These are phyloP conservation scores for Zymoseptoria passerinii DNA, from an alignment of 2,329 filamentous ascomycete genomes.

Conservation along the genomic window DNA sequence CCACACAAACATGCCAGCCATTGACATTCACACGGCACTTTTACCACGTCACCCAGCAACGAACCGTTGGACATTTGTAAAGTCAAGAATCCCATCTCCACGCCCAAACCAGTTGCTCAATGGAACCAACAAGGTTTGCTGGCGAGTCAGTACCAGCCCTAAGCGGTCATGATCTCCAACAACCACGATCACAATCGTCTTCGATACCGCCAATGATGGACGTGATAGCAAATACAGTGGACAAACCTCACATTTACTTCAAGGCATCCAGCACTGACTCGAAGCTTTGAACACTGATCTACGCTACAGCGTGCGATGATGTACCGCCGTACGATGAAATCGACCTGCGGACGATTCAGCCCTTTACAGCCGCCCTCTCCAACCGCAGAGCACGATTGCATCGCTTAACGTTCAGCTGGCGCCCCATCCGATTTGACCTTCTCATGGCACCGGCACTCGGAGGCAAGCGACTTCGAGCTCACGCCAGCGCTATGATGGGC, in stretches of 20 bases:
- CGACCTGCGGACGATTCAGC: background rate
- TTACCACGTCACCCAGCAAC: background rate
- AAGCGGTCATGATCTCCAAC: background rate
- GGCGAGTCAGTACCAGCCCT: background rate
- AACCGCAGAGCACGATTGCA: background rate
- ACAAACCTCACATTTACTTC: background rate
- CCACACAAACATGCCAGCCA: background rate
- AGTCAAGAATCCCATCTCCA: background rate
- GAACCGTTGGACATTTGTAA: background rate
- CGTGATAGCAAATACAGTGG: background rate
- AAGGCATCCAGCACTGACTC: background rate
- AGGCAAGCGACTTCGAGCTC: background rate
- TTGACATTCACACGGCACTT: background rate
- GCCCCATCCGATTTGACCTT: background rate
- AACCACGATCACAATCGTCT: background rate
- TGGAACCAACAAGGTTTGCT: background rate
- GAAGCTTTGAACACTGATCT: background rate
- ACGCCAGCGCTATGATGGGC: background rate
- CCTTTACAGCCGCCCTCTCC: background rate
- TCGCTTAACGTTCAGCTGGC: background rate
- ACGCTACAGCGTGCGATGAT: background rate
- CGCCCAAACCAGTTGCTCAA: background rate
- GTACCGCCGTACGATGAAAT: background rate
- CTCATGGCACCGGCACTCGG: background rate
- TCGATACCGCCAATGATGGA: background rate